Percentiles rank a stretch among this genome's conserved stretches.
Evolutionary conservation across 2,329 filamentous ascomycete genomes (phyloP).

Genomic region (Pseudocercospora crystallina): DNA sequence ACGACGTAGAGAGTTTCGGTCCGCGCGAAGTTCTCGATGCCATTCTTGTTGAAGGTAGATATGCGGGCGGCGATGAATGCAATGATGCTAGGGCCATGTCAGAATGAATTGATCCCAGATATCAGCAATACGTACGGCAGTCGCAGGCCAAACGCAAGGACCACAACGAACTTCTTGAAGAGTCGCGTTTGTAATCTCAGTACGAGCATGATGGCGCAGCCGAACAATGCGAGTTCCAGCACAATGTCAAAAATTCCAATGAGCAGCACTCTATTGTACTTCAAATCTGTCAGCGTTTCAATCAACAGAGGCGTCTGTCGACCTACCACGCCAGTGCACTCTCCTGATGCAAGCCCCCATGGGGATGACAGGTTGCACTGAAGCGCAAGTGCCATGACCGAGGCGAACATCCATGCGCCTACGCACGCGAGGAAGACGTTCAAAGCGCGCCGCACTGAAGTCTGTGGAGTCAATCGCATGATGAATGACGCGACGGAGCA

Average conservation of each 20-base stretch:
- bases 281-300: no score
- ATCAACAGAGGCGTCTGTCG: no score
- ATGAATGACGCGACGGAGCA: constrained; percentile 21
- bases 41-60: constrained; percentile 5
- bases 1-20: constrained; percentile 14
- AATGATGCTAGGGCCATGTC: constrained; percentile 1
- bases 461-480: constrained; percentile 19
- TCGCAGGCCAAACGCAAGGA: constrained; percentile 17
- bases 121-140: constrained; percentile 3
- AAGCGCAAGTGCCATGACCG: constrained; percentile 17
- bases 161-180: constrained; percentile 15
- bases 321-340: constrained; percentile 1
- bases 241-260: constrained; percentile 15
- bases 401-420: constrained; percentile 15
- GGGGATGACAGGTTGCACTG: constrained; percentile 17
- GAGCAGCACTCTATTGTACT: constrained; percentile 6
- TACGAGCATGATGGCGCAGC: constrained; percentile 14
- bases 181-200: constrained; percentile 10
- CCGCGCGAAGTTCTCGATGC: constrained; percentile 9
- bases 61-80: constrained; percentile 16
- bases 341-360: constrained; percentile 10
- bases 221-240: constrained; percentile 15
- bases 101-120: no score
- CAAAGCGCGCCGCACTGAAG: constrained; percentile 10
- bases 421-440: constrained; percentile 11